Evolutionary conservation across 2,329 filamentous ascomycete species (phyloP), one percentile per base, ranked within the genome.

Genomic region (Plenodomus biglobosus): DNA sequence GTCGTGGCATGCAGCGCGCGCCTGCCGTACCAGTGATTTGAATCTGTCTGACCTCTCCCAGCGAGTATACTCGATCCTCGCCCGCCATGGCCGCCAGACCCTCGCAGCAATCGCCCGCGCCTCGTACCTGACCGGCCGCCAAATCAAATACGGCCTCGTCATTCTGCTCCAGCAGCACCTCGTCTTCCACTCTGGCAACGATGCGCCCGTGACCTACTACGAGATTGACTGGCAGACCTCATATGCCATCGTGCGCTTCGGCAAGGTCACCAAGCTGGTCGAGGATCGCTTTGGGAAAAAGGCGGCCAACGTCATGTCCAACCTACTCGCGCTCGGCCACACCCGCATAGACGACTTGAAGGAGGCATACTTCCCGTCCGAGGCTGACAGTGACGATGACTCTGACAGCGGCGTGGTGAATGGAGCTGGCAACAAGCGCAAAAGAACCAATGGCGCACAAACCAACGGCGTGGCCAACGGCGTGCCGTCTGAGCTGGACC

Each of bases 101-200:
- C 78, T 92, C 49, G 72, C 79, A 42, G 84, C 86, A 53, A 78
- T 99, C 24, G 80, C 80, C 36, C 84, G 86, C 42, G 80, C 88
- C 66, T 91, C 89, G 17, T 83, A 85, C 41, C 81, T 96, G 42
- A 83, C 82, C 45, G 79, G 82, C n/a, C 83, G 84, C 44, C 86
- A 95, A 66, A 77, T 96, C 56, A 88, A 86, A 62, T 85, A 92
- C 73, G 91, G 88, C 17, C 80, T 99, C 42, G 85, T 85, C 44
- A 86, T 94, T 24, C 85, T 97, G 55, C 82, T 95, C 36, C 92
- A 97, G 69, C 88, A 96, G 68, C 90, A 92, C 65, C 82, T 97
- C 40, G 78, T 95, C 54, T 90, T 85, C 70, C 87, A 92, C 71
- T 81, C 85, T 56, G 83, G 84, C 57, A 56, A 85, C 50, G 82